A percentile compares a stretch with the other conserved stretches of the same genome.
Conservation (phyloP, 306 rosid species). For the Trichosanthes truncata region DNA sequence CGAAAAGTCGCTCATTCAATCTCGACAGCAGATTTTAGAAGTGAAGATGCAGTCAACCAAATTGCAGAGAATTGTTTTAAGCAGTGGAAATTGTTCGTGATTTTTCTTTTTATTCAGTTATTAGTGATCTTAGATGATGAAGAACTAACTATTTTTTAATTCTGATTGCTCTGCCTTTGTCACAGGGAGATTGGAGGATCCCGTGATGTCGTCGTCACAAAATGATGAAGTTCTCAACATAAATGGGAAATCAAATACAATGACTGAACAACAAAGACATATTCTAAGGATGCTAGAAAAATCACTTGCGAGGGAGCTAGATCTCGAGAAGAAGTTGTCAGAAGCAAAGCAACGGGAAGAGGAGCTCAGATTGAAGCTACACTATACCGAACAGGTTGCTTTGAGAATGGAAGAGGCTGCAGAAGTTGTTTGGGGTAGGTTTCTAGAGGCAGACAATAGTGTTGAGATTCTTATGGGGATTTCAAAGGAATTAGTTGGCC, state of each 20-base stretch:
- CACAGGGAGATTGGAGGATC: conserved; percentile 48
- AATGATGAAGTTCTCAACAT: conserved; percentile 23
- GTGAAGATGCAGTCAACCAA: conserved; percentile 64
- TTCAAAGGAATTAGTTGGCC: conserved; percentile 63
- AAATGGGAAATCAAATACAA: conserved; percentile 36
- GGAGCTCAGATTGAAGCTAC: conserved; percentile 68
- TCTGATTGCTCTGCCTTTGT: not conserved
- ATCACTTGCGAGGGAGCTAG: conserved; percentile 78
- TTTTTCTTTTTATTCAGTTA: conserved; percentile 20
- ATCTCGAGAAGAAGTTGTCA: conserved; percentile 67
- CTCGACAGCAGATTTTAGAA: conserved; percentile 55
- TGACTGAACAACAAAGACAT: conserved; percentile 62
- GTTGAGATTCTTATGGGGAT: conserved; percentile 70
- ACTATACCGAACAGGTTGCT: conserved; percentile 61
- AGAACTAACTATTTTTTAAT: not conserved
- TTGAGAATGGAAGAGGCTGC: conserved; percentile 79
- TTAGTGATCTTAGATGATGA: not conserved
- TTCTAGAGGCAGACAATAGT: conserved; percentile 88
- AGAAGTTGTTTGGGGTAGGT: conserved; percentile 93
- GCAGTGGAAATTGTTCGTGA: conserved; percentile 44
- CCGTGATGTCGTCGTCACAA: conserved; percentile 24
- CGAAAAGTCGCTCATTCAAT: conserved; percentile 59
- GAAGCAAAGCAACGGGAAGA: conserved; percentile 63
- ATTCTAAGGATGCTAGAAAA: conserved; percentile 83
- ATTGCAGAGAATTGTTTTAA: conserved; percentile 52